These are phyloP conservation scores for Nicotiana undulata DNA, from an alignment of 257 asterid genomes.

Conservation along the genomic window DNA sequence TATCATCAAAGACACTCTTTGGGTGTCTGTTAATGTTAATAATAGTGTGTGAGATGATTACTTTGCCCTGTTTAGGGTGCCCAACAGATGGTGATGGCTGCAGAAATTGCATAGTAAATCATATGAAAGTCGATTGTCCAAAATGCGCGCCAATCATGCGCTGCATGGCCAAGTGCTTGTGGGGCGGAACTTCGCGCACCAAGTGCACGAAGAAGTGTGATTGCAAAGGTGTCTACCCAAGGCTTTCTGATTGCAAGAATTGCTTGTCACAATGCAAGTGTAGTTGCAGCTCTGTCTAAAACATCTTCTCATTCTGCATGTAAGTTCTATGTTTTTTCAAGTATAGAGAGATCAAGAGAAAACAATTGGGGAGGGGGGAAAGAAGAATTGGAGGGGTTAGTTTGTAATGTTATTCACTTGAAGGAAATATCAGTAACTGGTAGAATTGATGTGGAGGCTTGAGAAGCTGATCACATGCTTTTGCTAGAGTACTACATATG, in stretches of 20 bases:
- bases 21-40: slow-evolving; percentile 13
- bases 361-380: too few species aligned
- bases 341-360: background rate
- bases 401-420: background rate
- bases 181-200: slow-evolving; percentile 45
- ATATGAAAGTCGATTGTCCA: slow-evolving; percentile 55
- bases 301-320: background rate
- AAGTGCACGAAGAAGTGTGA: slow-evolving; percentile 65
- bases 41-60: slow-evolving; percentile 14
- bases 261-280: slow-evolving; percentile 66
- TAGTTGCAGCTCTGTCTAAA: slow-evolving; percentile 33
- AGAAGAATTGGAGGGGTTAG: background rate
- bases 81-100: slow-evolving; percentile 46
- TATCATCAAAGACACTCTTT: background rate
- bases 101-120: slow-evolving; percentile 44
- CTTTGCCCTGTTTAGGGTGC: slow-evolving; percentile 33
- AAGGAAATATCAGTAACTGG: background rate
- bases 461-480: background rate
- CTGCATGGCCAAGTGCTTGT: slow-evolving; percentile 67
- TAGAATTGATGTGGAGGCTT: background rate
- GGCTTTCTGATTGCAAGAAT: slow-evolving; percentile 55
- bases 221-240: slow-evolving; percentile 49
- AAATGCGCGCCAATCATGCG: slow-evolving; percentile 56
- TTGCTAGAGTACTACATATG: background rate
- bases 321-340: background rate